Evolutionary conservation across 345 rosid genomes (phyloP).

Genomic region (Brassica incana): DNA sequence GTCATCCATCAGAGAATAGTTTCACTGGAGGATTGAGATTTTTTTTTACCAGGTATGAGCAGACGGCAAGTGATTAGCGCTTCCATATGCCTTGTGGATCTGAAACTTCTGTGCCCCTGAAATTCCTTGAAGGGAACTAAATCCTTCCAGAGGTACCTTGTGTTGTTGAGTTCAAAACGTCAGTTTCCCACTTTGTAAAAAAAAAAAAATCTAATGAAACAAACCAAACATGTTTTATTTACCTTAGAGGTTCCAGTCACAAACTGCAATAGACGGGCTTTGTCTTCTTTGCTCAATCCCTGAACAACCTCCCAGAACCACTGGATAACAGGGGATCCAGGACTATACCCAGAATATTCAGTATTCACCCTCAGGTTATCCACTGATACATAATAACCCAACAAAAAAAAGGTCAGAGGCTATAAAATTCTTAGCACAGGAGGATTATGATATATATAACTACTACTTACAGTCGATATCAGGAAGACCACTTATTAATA

Average conservation of each 20-base stretch:
- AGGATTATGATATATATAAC: not conserved
- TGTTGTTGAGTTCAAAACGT: not conserved
- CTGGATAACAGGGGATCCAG: slow-evolving; percentile 86
- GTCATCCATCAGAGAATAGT: not conserved
- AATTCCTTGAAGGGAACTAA: slow-evolving; percentile 93
- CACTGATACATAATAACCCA: slow-evolving; percentile 50
- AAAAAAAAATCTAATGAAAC: not conserved
- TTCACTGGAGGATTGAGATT: not conserved
- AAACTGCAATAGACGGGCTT: slow-evolving; percentile 92
- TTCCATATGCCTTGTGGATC: slow-evolving; percentile 98
- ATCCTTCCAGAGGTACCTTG: slow-evolving; percentile 97
- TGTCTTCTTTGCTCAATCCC: slow-evolving; percentile 94
- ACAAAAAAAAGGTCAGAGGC: not conserved
- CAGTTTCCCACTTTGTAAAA: not conserved
- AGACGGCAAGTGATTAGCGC: slow-evolving; percentile 86
- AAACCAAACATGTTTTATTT: not conserved
- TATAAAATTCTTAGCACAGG: not conserved
- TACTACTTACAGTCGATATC: slow-evolving; percentile 82
- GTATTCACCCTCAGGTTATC: slow-evolving; percentile 93
- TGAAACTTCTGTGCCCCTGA: slow-evolving; percentile 96
- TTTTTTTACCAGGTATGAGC: slow-evolving; percentile 90
- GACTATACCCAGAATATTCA: slow-evolving; percentile 88
- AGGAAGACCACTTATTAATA: slow-evolving; percentile 92
- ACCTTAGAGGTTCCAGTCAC: slow-evolving; percentile 99
- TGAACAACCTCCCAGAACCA: slow-evolving; percentile 99